Evolutionary conservation across 441 rosid species (phyloP).

Genomic region (Hura crepitans): DNA sequence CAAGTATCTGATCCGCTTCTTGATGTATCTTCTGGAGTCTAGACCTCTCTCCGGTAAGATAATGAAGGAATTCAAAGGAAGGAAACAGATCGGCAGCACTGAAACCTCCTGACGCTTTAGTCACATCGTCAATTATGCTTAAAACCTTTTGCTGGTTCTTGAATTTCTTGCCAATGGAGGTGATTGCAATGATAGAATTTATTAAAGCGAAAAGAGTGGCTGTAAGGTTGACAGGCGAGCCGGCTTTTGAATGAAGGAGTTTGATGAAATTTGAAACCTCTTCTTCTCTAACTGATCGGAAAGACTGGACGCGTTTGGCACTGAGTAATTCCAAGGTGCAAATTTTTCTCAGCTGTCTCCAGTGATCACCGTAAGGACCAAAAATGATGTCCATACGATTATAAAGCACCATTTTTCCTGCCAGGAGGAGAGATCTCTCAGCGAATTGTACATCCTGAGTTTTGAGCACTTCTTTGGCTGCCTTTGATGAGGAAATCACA

Average conservation of each 20-base stretch:
- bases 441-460: neutral
- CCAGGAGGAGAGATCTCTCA: neutral
- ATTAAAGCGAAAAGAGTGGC: neutral
- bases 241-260: neutral
- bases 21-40: too few species aligned
- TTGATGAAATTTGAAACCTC: neutral
- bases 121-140: neutral
- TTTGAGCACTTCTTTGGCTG: neutral
- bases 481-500: neutral
- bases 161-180: neutral
- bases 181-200: neutral
- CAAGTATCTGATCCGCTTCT: neutral
- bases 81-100: neutral
- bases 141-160: neutral
- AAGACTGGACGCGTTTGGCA: neutral
- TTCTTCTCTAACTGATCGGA: neutral
- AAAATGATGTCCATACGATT: neutral
- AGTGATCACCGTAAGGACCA: conserved; percentile 1
- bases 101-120: neutral
- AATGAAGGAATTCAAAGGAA: neutral
- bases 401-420: neutral
- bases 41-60: neutral
- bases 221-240: neutral
- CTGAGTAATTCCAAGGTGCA: neutral
- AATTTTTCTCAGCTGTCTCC: too few species aligned